Evolutionary conservation across 1,284 basidiomycete species (phyloP), one percentile per base, ranked within the genome.

Genomic region (Microbotryum violaceum): DNA sequence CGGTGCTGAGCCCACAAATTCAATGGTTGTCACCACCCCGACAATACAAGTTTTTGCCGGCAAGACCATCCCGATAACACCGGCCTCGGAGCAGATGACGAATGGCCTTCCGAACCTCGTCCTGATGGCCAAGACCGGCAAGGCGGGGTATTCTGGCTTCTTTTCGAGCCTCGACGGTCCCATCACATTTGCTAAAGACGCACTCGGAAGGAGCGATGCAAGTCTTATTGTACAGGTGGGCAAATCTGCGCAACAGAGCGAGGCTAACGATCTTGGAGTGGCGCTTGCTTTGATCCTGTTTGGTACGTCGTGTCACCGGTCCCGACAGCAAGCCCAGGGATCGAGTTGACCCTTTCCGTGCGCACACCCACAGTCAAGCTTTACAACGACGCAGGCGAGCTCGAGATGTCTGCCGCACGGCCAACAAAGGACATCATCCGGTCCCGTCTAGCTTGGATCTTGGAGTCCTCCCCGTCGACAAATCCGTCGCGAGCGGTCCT

Each of bases 401-500:
- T 65, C 14, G 49, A 50, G 50, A 7, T 7, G 49, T 42, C 31
- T 33, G 6, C 31, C 2, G 27, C 18, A 8, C n/a, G 21, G 16
- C 55, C 9, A 31, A 49, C 58, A 27, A 72, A 72, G 61, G 55
- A 57, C 3, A 49, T 57, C 14, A 65, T 72, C 29, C 56, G 66
- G 0, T 46, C 53, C 2, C 60, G 70, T 12, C 56, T 71, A 2
- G 63, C 71, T 55, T 70, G 68, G 69, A 61, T 72, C 47, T 58
- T 72, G 49, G 65, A 62, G 29, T 57, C 48, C 8, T 64, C 67
- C 46, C 60, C 64, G 6, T 57, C 63, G 7, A 50, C 70, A 50
- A 70, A 70, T 49, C 71, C 71, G 2, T 68, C 65, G 3, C 64
- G 68, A 21, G 59, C 62, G 12, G 60, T 67, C 3, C 63, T 72